Percentiles rank a stretch among this genome's conserved stretches.
Evolutionary conservation across 805 yeast genomes (phyloP).

Genomic region (Candida suzukii): DNA sequence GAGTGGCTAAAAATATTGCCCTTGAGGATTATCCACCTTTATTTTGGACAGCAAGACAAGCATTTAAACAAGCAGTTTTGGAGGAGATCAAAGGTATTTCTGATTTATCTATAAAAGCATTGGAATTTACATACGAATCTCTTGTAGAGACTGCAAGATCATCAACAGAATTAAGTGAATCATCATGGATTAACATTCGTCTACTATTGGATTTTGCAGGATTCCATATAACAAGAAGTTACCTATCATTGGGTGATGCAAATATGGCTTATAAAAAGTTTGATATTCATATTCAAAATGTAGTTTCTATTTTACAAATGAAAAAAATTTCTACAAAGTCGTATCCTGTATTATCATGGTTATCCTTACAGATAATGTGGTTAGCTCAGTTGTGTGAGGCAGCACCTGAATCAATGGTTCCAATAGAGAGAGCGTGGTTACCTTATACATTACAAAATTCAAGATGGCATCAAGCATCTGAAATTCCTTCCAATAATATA

Average conservation of each 20-base stretch:
- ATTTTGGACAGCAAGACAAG: conserved; percentile 43
- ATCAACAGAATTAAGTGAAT: conserved; percentile 12
- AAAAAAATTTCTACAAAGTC: conserved; percentile 19
- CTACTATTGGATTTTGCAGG: conserved; percentile 52
- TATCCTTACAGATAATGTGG: conserved; percentile 57
- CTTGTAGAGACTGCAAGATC: conserved; percentile 32
- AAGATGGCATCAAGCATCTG: conserved; percentile 14
- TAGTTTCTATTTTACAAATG: conserved; percentile 30
- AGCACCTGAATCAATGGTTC: conserved; percentile 37
- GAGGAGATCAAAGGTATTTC: conserved; percentile 39
- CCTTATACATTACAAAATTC: conserved; percentile 26
- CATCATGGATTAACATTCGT: conserved; percentile 38
- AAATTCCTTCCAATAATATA: conserved; percentile 4
- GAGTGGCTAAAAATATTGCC: conserved; percentile 21
- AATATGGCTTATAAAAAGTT: conserved; percentile 58
- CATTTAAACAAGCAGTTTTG: conserved; percentile 42
- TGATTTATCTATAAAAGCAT: conserved; percentile 42
- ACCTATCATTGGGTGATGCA: conserved; percentile 52
- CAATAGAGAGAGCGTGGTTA: conserved; percentile 24
- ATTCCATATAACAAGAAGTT: conserved; percentile 54
- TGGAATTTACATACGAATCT: conserved; percentile 48
- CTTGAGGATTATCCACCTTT: conserved; percentile 12
- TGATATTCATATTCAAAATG: conserved; percentile 51
- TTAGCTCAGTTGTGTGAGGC: conserved; percentile 48
- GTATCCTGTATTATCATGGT: conserved; percentile 41